Base-by-base conservation (phyloP, 2,329 filamentous ascomycete genomes). In the Diaporthe batatas region DNA sequence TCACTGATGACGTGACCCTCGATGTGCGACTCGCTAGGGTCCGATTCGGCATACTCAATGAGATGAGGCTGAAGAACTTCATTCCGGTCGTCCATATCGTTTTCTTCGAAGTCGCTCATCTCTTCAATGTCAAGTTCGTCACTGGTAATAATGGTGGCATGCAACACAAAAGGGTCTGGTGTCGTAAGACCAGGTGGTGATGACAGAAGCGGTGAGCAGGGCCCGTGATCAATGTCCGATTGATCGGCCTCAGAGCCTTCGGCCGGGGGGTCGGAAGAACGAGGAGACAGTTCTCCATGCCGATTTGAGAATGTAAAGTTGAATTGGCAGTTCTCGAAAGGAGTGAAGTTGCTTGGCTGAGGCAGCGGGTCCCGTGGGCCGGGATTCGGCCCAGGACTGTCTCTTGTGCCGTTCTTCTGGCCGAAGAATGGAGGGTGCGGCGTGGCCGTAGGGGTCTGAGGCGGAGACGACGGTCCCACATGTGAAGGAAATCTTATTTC, bases 41-140 rank as follows among this genome's bases (percentile, higher is more conserved):
- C 82, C 18, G 85, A 82, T 16, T 81, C 79, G 49, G 82, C 79
- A 49, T 83, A 84, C 76, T 88, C 87, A 68, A 88, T 86, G 70
- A 84, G 82, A 16, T 82, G 81, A 0, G 87, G 87, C 12, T 79
- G 81, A 32, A 88, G 77, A 34, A 86, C 80, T 42, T 82, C 82
- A 32, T 83, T 77, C 23, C 82, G 82, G 6, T 86, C 84, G 53
- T 81, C 82, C 73, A 74, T 72, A 34, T 84, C 85, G 76, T 82
- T 83, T 71, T 86, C 85, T 68, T 84, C 85, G 70, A 86, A 82
- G 74, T 87, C 82, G 76, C 77, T 81, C 32, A 84, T 73, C 68
- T 84, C 86, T 73, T 88, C 86, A 39, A 88, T 80, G 14, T 80
- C 77, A 49, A 88, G 82, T 47, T 77, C 75, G 16, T 75, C 71